These are phyloP conservation scores for Pneumocystis carinii DNA, from an alignment of 1,139 yeast genomes.

Conservation along the genomic window DNA sequence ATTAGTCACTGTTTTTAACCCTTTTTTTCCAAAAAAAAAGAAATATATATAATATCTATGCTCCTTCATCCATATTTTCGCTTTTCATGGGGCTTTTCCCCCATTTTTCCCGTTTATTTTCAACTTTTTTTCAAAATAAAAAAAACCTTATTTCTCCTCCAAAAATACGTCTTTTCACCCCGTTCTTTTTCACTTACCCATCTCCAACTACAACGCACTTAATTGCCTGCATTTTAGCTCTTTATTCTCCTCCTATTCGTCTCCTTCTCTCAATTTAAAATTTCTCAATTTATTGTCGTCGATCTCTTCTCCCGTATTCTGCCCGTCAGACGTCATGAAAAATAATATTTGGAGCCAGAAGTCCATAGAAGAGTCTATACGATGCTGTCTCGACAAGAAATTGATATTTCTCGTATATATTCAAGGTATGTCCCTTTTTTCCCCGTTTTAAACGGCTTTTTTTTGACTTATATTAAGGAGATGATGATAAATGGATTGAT, in stretches of 20 bases:
- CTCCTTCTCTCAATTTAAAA: not conserved
- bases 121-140: conserved; percentile 1
- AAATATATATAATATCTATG: not conserved
- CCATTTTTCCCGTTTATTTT: not conserved
- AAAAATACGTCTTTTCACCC: not conserved
- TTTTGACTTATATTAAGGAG: not conserved
- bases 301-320: not conserved
- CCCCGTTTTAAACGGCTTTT: not conserved
- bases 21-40: not conserved
- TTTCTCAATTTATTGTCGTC: not conserved
- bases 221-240: conserved; percentile 58
- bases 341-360: not conserved
- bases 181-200: conserved; percentile 31
- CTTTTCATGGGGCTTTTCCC: not conserved
- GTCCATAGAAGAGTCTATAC: not conserved
- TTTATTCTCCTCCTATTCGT: not conserved
- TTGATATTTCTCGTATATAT: not conserved
- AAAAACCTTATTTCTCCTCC: not conserved
- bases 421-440: not conserved
- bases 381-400: not conserved
- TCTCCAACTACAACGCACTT: conserved; percentile 95
- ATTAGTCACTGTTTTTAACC: not conserved
- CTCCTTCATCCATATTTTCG: not conserved
- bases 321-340: not conserved
- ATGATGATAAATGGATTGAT: not conserved